Base-by-base conservation (phyloP, 78 protist genomes). In the Dictyostelium brefeldianum region DNA sequence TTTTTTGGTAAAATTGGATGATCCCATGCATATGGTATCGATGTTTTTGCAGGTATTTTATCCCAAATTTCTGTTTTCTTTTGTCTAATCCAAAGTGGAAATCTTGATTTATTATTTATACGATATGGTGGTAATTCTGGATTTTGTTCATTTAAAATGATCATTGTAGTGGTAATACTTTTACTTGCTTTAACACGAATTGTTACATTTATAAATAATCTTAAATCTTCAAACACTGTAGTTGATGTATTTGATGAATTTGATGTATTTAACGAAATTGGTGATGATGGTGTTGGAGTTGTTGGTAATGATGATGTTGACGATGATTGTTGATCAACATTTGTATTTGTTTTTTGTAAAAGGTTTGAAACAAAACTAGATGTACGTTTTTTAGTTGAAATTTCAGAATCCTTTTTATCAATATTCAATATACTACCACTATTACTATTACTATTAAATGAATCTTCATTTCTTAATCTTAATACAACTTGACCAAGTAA, bases 51-150 rank as follows among this genome's bases (percentile, higher is more conserved):
- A 25, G 27, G 54, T 25, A 90, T 57, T 31, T 71, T 78, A 54
- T 81, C 95, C 95, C 90, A 90, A 36, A 70, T 79, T 50, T 81
- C 89, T 17, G 89, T 81, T 57, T 90, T 80, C 78, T 78, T 84
- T 29, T 92, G 95, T 29, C 91, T 46, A 29, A 92, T 84, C 90
- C 90, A 83, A 25, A 92, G 25, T 8, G 95, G 69, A 36, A 67
- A 81, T 36, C 57, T 22, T 20, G 87, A 29, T 27, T 83, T 70
- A 71, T 92, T 92, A 27, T 83, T 89, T 48, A 92, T 78, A 12
- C 70, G 22, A 29, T 92, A 92, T 1, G 95, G 90, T 14, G 95
- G 95, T 25, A 84, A n/a, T 6, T 87, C 93, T 18, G 83, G 85
- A n/a, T 87, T 87, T n/a, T 87, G 93, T 48, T 83, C 90, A 50